phyloP scores from a whole-genome alignment of 305 asterid species.

The Stenogyne calaminthoides region DNA sequence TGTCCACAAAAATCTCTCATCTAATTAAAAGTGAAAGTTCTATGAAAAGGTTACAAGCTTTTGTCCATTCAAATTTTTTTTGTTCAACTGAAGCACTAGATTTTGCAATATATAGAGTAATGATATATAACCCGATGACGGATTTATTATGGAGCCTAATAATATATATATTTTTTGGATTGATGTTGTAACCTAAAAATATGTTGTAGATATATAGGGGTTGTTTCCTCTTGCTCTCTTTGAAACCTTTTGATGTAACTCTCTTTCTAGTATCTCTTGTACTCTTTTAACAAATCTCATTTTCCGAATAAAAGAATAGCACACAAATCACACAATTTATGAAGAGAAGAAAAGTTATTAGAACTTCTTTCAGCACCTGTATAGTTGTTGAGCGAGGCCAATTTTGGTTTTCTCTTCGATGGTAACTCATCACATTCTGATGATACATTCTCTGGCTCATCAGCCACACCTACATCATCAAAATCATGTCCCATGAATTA shows the following conservation, averaged over 20 bases:
- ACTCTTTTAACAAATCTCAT: too few species aligned
- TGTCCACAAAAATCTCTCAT: not conserved
- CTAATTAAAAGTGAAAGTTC: not conserved
- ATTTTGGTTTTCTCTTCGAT: constrained; percentile 38
- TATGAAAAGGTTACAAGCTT: too few species aligned
- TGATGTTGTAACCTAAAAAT: too few species aligned
- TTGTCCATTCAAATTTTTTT: too few species aligned
- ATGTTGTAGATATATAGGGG: too few species aligned
- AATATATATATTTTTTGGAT: too few species aligned
- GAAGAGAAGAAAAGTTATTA: constrained; percentile 4
- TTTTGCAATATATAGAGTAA: too few species aligned
- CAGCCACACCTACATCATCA: not conserved
- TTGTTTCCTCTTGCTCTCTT: too few species aligned
- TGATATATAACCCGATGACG: too few species aligned
- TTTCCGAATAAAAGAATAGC: not conserved
- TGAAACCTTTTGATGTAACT: not conserved
- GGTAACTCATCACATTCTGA: not conserved
- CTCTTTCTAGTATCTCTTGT: too few species aligned
- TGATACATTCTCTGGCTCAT: constrained; percentile 20
- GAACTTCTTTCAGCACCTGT: constrained; percentile 15
- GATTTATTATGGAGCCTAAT: too few species aligned
- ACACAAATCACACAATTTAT: constrained; percentile 18
- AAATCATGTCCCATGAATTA: not conserved
- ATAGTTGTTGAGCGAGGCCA: constrained; percentile 29
- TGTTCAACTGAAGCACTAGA: too few species aligned